Conservation (phyloP, 305 asterid genomes). For the Coffea humblotiana region DNA sequence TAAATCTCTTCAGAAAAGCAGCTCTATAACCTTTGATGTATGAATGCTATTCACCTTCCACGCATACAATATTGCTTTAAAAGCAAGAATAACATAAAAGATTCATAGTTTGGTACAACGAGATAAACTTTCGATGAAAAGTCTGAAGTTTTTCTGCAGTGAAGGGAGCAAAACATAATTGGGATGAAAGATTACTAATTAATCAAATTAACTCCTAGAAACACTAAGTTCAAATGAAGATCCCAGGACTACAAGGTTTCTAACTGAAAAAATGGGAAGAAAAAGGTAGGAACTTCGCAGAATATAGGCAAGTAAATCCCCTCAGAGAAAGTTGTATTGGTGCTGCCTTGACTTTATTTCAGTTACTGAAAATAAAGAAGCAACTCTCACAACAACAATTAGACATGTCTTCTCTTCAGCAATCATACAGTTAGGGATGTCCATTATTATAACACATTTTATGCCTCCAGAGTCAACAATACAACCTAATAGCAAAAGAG, state of each 20-base stretch:
- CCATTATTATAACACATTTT: neutral
- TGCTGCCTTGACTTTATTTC: neutral
- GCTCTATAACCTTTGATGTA: no score
- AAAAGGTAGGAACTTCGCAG: slow-evolving; percentile 1
- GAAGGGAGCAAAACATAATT: neutral
- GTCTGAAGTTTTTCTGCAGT: neutral
- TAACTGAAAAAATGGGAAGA: neutral
- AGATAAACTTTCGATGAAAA: neutral
- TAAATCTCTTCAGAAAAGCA: no score
- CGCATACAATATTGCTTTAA: no score
- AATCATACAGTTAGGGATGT: neutral
- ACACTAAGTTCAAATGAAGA: neutral
- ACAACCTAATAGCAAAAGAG: neutral
- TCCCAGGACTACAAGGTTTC: neutral
- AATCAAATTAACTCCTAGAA: neutral
- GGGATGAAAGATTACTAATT: neutral
- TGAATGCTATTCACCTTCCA: no score
- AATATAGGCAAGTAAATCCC: neutral
- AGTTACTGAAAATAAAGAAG: no score
- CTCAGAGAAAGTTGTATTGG: neutral
- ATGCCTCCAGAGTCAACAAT: neutral
- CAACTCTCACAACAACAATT: neutral
- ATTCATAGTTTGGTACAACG: neutral
- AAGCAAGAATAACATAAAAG: neutral
- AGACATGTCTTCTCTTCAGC: neutral